These are phyloP conservation scores for Hirsutella minnesotensis DNA, from an alignment of 2,329 filamentous ascomycete species.

Conservation along the genomic window DNA sequence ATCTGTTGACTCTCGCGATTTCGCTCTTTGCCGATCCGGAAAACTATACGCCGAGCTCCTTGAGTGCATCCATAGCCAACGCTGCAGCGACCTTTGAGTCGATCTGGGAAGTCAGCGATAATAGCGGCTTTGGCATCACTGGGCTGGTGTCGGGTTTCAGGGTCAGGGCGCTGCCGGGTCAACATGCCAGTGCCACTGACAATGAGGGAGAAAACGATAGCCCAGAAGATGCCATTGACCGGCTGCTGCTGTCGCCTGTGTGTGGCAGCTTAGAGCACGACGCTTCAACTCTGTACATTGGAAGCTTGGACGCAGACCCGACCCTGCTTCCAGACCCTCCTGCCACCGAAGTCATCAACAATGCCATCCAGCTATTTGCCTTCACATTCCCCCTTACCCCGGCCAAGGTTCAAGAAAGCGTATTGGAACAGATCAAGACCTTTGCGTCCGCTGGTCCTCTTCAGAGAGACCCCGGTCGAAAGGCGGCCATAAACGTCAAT, in stretches of 20 bases:
- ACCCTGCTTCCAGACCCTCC: slow-evolving; percentile 58
- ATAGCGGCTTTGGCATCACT: slow-evolving; percentile 87
- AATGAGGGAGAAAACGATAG: slow-evolving; percentile 39
- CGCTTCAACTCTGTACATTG: slow-evolving; percentile 66
- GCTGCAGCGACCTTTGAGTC: slow-evolving; percentile 84
- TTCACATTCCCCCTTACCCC: slow-evolving; percentile 83
- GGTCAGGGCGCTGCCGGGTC: slow-evolving; percentile 57
- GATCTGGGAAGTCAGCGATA: slow-evolving; percentile 91
- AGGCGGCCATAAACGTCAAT: slow-evolving; percentile 85
- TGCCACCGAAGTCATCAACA: slow-evolving; percentile 86
- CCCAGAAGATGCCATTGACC: slow-evolving; percentile 54
- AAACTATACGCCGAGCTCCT: slow-evolving; percentile 69
- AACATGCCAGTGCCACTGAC: slow-evolving; percentile 41
- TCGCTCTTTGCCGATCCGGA: slow-evolving; percentile 90
- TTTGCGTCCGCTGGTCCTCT: slow-evolving; percentile 72
- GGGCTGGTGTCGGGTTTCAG: slow-evolving; percentile 71
- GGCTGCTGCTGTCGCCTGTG: slow-evolving; percentile 54
- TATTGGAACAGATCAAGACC: slow-evolving; percentile 83
- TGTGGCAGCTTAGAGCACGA: slow-evolving; percentile 84
- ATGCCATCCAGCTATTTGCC: slow-evolving; percentile 86
- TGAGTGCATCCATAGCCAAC: slow-evolving; percentile 85
- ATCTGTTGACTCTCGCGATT: slow-evolving; percentile 78
- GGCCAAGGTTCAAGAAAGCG: slow-evolving; percentile 87
- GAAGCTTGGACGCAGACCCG: slow-evolving; percentile 25
- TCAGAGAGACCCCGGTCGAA: slow-evolving; percentile 76